Evolutionary conservation across 2,329 filamentous ascomycete genomes (phyloP), one percentile per base, ranked within the genome.

Genomic region (Phaeosphaeriaceae sp.): DNA sequence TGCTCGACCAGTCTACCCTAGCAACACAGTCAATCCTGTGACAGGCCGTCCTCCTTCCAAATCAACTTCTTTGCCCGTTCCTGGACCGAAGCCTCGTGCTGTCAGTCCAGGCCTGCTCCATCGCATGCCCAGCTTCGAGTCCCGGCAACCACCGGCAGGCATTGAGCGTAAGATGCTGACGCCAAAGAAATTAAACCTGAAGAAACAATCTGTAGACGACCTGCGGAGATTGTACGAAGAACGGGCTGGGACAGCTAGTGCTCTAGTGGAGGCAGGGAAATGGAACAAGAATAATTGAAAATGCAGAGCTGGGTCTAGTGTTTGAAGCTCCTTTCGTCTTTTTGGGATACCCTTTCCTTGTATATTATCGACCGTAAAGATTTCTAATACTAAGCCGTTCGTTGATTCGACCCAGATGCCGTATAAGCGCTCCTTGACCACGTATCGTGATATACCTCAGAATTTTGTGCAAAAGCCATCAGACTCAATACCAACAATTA

Each of bases 141-240:
- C 70, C 1, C 57, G 57, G 13, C 48, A 56, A 33, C 58, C 67
- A 4, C 66, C 66, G 19, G 63, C 57, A 11, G 59, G 61, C 1
- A 41, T 69, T 17, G 53, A 56, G 40, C 63, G 65, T 1, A 57
- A 63, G 33, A 58, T 60, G 47, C 56, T 73, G 66, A 78, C 40
- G 59, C 73, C 53, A 2, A 64, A 61, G n/a, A 79, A 72, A 53
- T 64, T 82, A 33, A 78, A 80, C 44, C 45, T 82, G 44, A 78
- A 78, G 62, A 81, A 82, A 62, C 70, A 77, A 48, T 79, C 76
- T 19, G 82, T 84, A 4, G 81, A 83, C 47, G 80, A 83, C 67
- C 61, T 84, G 58, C 69, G 81, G 53, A 67, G 78, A 61, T 63
- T 83, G 53, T 84, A 83, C 58, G 82, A 84, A 64, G 81, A 83